Conservation (phyloP, 768 basidiomycete species). For the Podaxis sp. region DNA sequence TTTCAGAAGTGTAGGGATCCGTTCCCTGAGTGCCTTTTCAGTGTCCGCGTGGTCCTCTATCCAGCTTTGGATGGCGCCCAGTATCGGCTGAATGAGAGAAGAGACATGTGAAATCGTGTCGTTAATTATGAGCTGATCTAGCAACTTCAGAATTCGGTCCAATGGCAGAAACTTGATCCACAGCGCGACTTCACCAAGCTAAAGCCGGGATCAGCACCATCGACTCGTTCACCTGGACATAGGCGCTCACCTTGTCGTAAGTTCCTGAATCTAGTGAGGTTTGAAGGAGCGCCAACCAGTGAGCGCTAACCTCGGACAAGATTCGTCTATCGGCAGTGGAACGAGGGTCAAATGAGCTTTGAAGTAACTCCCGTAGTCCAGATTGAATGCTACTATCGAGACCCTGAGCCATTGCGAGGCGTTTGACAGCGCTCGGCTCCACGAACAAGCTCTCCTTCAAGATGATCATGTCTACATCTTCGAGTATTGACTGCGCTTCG, state of each 20-base stretch:
- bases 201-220: conserved; percentile 21
- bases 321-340: conserved; percentile 38
- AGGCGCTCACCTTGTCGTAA: background rate
- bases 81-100: conserved; percentile 33
- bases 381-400: conserved; percentile 33
- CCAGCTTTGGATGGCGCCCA: conserved; percentile 31
- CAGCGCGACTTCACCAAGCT: conserved; percentile 24
- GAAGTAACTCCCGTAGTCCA: conserved; percentile 47
- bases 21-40: conserved; percentile 27
- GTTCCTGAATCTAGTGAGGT: conserved; percentile 12
- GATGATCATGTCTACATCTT: conserved; percentile 26
- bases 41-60: conserved; percentile 21
- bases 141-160: conserved; percentile 39
- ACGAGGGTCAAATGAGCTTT: conserved; percentile 34
- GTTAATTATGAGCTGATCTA: conserved; percentile 37
- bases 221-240: background rate
- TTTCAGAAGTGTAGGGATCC: conserved; percentile 38
- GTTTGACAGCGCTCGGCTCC: conserved; percentile 31
- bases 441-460: conserved; percentile 44
- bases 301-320: conserved; percentile 36
- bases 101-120: conserved; percentile 12
- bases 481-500: conserved; percentile 27
- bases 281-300: conserved; percentile 42
- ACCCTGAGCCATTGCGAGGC: conserved; percentile 31
- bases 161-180: conserved; percentile 61